These are phyloP conservation scores for Aureobasidium mangrovei DNA, from an alignment of 2,329 filamentous ascomycete species.

Conservation along the genomic window DNA sequence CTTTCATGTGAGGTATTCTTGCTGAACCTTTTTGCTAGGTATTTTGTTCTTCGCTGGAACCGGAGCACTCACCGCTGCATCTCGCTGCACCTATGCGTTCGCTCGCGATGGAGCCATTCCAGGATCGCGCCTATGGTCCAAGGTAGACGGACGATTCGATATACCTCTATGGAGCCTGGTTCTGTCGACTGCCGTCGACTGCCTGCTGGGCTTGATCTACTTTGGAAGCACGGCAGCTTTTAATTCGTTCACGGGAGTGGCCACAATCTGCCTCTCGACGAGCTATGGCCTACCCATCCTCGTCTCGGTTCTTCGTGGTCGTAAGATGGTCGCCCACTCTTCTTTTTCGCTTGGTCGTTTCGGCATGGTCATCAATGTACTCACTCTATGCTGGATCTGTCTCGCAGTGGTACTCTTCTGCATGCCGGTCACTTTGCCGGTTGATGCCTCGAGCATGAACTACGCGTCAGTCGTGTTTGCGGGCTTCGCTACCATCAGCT, in stretches of 20 bases:
- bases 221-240: constrained; percentile 71
- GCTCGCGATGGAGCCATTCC: constrained; percentile 65
- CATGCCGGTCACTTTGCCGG: constrained; percentile 50
- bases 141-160: constrained; percentile 46
- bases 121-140: constrained; percentile 29
- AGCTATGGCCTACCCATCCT: constrained; percentile 70
- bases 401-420: constrained; percentile 66
- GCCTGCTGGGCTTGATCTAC: constrained; percentile 66
- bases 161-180: constrained; percentile 63
- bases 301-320: constrained; percentile 57
- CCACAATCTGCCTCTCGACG: constrained; percentile 67
- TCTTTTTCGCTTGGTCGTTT: constrained; percentile 61
- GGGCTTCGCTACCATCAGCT: constrained; percentile 26
- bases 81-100: constrained; percentile 63
- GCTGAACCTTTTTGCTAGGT: constrained; percentile 47
- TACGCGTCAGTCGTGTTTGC: constrained; percentile 27
- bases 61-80: constrained; percentile 64
- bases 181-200: constrained; percentile 60
- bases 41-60: constrained; percentile 71
- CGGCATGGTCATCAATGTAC: constrained; percentile 58
- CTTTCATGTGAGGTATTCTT: constrained; percentile 28
- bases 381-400: constrained; percentile 62
- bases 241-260: constrained; percentile 70
- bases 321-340: constrained; percentile 57
- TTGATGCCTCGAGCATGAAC: constrained; percentile 33